Evolutionary conservation across 805 yeast genomes (phyloP).

Genomic region (Myxozyma vanderwaltii): DNA sequence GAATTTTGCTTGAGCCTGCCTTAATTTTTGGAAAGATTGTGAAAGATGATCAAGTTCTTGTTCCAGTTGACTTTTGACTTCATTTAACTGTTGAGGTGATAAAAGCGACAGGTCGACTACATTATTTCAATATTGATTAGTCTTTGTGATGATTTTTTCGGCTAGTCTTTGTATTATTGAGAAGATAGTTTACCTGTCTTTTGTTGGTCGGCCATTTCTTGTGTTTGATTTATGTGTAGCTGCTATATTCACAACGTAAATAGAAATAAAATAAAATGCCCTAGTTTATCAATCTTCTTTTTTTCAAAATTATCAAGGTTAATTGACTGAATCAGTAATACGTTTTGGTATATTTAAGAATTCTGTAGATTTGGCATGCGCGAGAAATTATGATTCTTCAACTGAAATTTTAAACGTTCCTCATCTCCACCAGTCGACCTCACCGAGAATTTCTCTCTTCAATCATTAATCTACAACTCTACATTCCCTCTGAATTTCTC

Average conservation of each 20-base stretch:
- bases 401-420: not conserved
- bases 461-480: not conserved
- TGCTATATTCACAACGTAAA: too few species aligned
- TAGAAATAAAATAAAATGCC: too few species aligned
- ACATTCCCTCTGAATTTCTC: too few species aligned
- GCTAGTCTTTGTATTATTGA: not conserved
- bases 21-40: constrained; percentile 78
- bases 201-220: not conserved
- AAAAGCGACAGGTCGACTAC: constrained; percentile 70
- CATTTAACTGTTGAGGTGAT: constrained; percentile 79
- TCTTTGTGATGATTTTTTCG: not conserved
- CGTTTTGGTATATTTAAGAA: not conserved
- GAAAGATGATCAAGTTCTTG: constrained; percentile 84
- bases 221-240: too few species aligned
- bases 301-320: too few species aligned
- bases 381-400: too few species aligned
- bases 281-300: too few species aligned
- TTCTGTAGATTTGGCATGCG: not conserved
- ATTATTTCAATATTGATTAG: too few species aligned
- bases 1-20: constrained; percentile 78
- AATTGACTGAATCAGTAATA: not conserved
- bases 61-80: constrained; percentile 79
- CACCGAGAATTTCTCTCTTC: not conserved
- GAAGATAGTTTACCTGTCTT: not conserved
- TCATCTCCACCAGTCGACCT: not conserved